Evolutionary conservation across 2,329 filamentous ascomycete genomes (phyloP).

Genomic region (Colletotrichum orbiculare): DNA sequence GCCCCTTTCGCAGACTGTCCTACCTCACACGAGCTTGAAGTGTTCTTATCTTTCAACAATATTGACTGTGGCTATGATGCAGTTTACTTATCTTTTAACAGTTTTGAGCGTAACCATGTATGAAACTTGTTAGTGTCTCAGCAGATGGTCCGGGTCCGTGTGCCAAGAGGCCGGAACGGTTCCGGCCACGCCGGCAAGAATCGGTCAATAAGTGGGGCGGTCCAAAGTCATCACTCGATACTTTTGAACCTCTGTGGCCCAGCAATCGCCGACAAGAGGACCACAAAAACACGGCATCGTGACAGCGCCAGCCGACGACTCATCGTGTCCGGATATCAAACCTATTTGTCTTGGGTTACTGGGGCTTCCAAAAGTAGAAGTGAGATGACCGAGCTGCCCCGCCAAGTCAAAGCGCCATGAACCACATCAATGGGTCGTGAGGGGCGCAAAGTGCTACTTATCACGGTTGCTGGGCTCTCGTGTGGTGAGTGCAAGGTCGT

Average conservation of each 20-base stretch:
- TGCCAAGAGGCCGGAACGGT: conserved; percentile 36
- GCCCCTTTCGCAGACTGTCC: no score
- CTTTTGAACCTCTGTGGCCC: conserved; percentile 6
- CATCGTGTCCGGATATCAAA: not conserved
- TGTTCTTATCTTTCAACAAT: no score
- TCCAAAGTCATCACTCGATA: conserved; percentile 30
- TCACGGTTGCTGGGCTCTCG: conserved; percentile 13
- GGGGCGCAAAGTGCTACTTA: conserved; percentile 18
- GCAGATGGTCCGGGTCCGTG: conserved; percentile 18
- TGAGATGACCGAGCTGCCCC: no score
- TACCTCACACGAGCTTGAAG: no score
- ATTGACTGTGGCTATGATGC: no score
- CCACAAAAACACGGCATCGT: conserved; percentile 12
- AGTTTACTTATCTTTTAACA: conserved; percentile 9
- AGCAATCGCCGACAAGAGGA: not conserved
- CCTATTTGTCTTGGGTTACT: not conserved
- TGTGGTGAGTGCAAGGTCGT: conserved; percentile 17
- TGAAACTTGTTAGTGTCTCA: conserved; percentile 36
- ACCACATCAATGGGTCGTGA: not conserved
- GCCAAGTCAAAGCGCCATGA: not conserved
- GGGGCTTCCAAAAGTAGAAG: no score
- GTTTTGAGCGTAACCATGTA: not conserved
- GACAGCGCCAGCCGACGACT: conserved; percentile 1
- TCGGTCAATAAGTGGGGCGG: conserved; percentile 31
- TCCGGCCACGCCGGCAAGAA: conserved; percentile 36